Conservation (phyloP, 2,329 filamentous ascomycete genomes). For the Lizonia empirigonia region DNA sequence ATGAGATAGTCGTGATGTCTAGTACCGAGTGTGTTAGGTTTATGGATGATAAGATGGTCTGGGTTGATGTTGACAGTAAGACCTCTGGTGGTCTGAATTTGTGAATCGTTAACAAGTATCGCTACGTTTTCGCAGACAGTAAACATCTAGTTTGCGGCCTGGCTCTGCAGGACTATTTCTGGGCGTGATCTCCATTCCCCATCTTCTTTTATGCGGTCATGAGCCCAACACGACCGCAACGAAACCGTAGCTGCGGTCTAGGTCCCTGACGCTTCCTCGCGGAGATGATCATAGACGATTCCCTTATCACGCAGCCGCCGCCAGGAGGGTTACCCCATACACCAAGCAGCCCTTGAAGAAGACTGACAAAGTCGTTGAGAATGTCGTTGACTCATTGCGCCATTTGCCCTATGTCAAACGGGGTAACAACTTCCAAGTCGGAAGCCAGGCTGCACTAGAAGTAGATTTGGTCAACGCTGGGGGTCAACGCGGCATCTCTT, state of each 20-base stretch:
- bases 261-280: not conserved
- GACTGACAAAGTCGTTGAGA: not conserved
- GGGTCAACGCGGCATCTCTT: too few species aligned
- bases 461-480: too few species aligned
- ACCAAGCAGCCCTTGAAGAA: not conserved
- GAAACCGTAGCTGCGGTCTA: not conserved
- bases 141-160: not conserved
- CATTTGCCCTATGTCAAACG: not conserved
- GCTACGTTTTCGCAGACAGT: not conserved
- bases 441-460: not conserved
- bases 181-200: too few species aligned
- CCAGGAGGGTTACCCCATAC: not conserved
- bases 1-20: not conserved
- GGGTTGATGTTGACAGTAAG: not conserved
- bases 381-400: not conserved
- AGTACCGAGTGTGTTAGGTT: not conserved
- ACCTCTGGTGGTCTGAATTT: too few species aligned
- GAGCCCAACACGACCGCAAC: not conserved
- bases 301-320: not conserved
- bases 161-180: too few species aligned
- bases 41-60: not conserved
- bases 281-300: not conserved
- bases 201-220: not conserved
- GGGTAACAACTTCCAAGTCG: too few species aligned
- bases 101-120: not conserved